Evolutionary conservation across 331 rosid genomes (phyloP), one percentile per base, ranked within the genome.

Genomic region (Dryas integrifolia): DNA sequence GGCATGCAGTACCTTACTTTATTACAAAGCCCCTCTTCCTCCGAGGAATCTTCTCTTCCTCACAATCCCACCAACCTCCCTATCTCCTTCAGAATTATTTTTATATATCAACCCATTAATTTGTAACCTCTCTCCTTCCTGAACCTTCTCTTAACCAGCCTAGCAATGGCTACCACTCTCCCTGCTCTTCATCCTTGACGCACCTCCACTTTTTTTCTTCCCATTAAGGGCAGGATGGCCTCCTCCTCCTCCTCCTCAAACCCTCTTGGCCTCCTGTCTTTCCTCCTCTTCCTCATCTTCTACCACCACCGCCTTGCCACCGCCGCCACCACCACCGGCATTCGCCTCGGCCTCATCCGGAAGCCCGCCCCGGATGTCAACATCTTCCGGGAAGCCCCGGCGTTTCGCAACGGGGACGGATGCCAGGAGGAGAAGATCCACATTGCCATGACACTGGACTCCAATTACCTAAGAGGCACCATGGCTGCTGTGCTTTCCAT

Each of bases 401-500:
- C 81, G 0, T 90, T 88, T 46, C 86, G 85, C 40, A 90, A 92
- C 0, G 91, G 92, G 0, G 80, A 83, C 12, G 15, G 75, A 2
- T 92, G 98, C 82, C 41, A 58, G 12, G 7, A 73, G 0, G 92
- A 85, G 0, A 87, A 69, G 51, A 92, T 90, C 67, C 92, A 92
- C 84, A 71, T 92, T 26, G 78, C 90, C 57, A 90, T 92, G 98
- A 90, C 98, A 14, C 69, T 92, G 72, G 98, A 92, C 72, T 84
- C 96, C 2, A 92, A 92, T 74, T 92, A 90, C 85, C 88, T 92
- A 0, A 55, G 96, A 16, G 98, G 96, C 38, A 92, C 90, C 58
- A 84, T 92, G 86, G 96, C 96, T 9, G 98, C 96, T 7, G 89
- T 92, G 11, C 74, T 90, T 41, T 90, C 98, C 55, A 82, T 92